These are phyloP conservation scores for Beauveria australis DNA, from an alignment of 2,329 filamentous ascomycete species.

Conservation along the genomic window DNA sequence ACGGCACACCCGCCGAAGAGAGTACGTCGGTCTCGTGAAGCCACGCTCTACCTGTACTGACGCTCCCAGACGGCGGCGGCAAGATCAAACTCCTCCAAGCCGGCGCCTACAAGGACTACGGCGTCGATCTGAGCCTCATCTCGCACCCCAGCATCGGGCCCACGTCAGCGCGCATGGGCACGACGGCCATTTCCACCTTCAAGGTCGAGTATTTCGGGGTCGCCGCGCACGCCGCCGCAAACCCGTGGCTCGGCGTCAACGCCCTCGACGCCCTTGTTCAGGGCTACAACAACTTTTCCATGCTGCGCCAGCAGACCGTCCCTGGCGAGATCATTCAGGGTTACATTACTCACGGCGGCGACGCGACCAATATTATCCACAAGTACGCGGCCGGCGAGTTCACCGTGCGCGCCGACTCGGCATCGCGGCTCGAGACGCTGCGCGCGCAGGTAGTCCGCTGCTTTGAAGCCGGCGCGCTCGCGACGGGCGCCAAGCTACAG, in stretches of 20 bases:
- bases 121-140: constrained; percentile 23
- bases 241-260: constrained; percentile 50
- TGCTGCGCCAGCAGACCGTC: constrained; percentile 47
- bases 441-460: constrained; percentile 32
- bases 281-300: constrained; percentile 37
- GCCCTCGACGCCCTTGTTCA: constrained; percentile 47
- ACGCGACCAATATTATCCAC: constrained; percentile 47
- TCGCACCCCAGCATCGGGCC: constrained; percentile 25
- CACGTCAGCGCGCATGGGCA: constrained; percentile 40
- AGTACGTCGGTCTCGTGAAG: constrained; percentile 18
- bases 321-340: constrained; percentile 41
- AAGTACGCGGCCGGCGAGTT: constrained; percentile 37
- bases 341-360: constrained; percentile 44
- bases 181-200: constrained; percentile 41
- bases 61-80: constrained; percentile 29
- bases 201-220: constrained; percentile 44
- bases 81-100: constrained; percentile 38
- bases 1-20: constrained; percentile 48
- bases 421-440: constrained; percentile 31
- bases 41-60: background rate
- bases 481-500: constrained; percentile 38
- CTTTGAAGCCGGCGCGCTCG: constrained; percentile 28
- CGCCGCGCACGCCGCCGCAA: constrained; percentile 46
- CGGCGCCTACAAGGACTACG: constrained; percentile 32
- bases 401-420: constrained; percentile 34